These are phyloP conservation scores for Trypanosoma avium DNA, from an alignment of 208 protist species.

Conservation along the genomic window DNA sequence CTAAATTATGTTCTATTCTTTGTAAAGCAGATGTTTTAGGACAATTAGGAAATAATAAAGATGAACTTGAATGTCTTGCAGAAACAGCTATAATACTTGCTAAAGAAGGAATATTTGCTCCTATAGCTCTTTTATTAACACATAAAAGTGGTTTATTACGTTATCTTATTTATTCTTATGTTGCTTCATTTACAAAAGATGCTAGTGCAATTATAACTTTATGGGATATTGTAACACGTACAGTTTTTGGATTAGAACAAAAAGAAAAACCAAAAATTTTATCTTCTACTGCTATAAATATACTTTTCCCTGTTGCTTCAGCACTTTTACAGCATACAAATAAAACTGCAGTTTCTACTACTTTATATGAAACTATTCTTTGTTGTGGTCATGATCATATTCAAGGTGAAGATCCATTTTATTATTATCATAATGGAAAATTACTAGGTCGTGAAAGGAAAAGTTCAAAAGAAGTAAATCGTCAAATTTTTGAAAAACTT, in stretches of 20 bases:
- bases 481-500: slow-evolving; percentile 24
- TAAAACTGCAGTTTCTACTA: slow-evolving; percentile 27
- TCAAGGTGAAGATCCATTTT: slow-evolving; percentile 65
- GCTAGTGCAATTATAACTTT: slow-evolving; percentile 37
- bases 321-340: slow-evolving; percentile 52
- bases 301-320: slow-evolving; percentile 38
- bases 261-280: slow-evolving; percentile 50
- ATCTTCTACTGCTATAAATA: slow-evolving; percentile 34
- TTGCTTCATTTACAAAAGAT: slow-evolving; percentile 28
- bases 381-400: slow-evolving; percentile 81
- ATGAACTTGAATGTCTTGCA: slow-evolving; percentile 51
- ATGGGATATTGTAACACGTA: slow-evolving; percentile 61
- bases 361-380: slow-evolving; percentile 64
- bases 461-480: slow-evolving; percentile 16
- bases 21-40: slow-evolving; percentile 62
- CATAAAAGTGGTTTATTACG: slow-evolving; percentile 63
- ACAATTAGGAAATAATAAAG: slow-evolving; percentile 32
- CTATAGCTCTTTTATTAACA: slow-evolving; percentile 69
- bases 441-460: slow-evolving; percentile 25
- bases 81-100: slow-evolving; percentile 65
- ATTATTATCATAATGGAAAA: slow-evolving; percentile 36
- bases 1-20: slow-evolving; percentile 30
- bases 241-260: slow-evolving; percentile 60
- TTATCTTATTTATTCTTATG: slow-evolving; percentile 12
- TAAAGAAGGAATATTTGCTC: slow-evolving; percentile 37